Percentiles rank a stretch among this genome's conserved stretches.
These are phyloP conservation scores for Solanum lignicaule DNA, from an alignment of 257 asterid genomes.

Conservation along the genomic window DNA sequence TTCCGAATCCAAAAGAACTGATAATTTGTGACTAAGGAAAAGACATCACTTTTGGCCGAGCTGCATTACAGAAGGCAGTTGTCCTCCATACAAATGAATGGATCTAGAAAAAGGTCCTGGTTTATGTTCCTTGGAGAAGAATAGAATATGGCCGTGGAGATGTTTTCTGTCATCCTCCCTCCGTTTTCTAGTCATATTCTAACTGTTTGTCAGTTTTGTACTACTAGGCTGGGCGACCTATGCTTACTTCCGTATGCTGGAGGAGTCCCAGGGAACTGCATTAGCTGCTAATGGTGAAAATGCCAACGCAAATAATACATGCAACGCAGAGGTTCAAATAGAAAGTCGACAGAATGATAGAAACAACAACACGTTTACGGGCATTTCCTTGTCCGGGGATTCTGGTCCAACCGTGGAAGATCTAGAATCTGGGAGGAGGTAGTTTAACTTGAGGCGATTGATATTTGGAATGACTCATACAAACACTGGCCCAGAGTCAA, in stretches of 20 bases:
- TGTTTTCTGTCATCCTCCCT: neutral
- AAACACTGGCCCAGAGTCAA: neutral
- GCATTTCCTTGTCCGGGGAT: conserved; percentile 3
- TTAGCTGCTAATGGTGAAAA: neutral
- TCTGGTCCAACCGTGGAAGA: conserved; percentile 27
- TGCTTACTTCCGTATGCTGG: conserved; percentile 41
- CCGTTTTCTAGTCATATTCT: neutral
- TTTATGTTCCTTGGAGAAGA: neutral
- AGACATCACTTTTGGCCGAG: neutral
- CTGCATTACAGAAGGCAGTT: neutral
- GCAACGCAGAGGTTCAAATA: conserved; percentile 8
- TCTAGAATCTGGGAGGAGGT: conserved; percentile 47
- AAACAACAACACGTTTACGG: conserved; percentile 6
- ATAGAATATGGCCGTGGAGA: neutral
- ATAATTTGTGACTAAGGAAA: neutral
- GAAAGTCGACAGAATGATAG: conserved; percentile 27
- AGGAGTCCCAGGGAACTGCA: conserved; percentile 18
- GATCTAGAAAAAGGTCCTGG: neutral
- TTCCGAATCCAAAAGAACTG: neutral
- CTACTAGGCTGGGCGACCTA: conserved; percentile 60
- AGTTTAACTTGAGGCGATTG: neutral
- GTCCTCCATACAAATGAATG: neutral
- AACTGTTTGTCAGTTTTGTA: neutral
- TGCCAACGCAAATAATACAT: conserved; percentile 4
- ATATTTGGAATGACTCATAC: neutral